Evolutionary conservation across 441 rosid genomes (phyloP), one percentile per base, ranked within the genome.

Genomic region (Eugenia klotzschiana): DNA sequence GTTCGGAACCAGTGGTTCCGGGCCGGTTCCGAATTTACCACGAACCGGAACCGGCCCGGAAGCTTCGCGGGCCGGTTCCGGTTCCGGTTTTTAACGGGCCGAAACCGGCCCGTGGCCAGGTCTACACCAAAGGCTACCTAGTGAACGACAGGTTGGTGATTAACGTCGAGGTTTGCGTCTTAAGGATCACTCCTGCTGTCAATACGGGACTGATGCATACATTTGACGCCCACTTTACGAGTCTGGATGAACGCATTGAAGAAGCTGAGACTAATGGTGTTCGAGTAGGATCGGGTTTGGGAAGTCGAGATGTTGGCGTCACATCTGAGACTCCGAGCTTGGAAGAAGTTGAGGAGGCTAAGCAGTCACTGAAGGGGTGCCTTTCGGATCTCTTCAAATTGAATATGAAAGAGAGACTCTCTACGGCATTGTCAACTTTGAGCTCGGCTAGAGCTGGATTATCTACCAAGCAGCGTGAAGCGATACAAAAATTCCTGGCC

Each of bases 311-410:
- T 25, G 41, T 16, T 46, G 84, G 27, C 49, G 27, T 50, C 37
- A 51, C 41, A 15, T 46, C 80, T 50, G 58, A 64, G n/a, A 25
- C 58, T 18, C 84, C 80, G 8, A 60, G 79, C 58, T 64, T 82
- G 57, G 81, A 40, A 33, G 81, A 83, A 40, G 84, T 83, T 7
- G 81, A 83, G 81, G 33, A 51, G 26, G 84, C 84, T n/a, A 83
- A 74, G 81, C 72, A 73, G 53, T 83, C 81, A 43, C 23, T 83
- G 69, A 73, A 83, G 37, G 72, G 77, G 40, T 83, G 81, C 51
- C 84, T 74, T 5, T 52, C 43, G 8, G 81, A 83, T 26, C 51
- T 74, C 64, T 83, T 83, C 52, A 83, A 74, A 50, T 16, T 83
- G 81, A 37, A 74, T 55, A 83, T 74, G 81, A 83, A 74, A 18